Conservation (phyloP, 1,284 basidiomycete genomes). For the Trichosporon ovoides region DNA sequence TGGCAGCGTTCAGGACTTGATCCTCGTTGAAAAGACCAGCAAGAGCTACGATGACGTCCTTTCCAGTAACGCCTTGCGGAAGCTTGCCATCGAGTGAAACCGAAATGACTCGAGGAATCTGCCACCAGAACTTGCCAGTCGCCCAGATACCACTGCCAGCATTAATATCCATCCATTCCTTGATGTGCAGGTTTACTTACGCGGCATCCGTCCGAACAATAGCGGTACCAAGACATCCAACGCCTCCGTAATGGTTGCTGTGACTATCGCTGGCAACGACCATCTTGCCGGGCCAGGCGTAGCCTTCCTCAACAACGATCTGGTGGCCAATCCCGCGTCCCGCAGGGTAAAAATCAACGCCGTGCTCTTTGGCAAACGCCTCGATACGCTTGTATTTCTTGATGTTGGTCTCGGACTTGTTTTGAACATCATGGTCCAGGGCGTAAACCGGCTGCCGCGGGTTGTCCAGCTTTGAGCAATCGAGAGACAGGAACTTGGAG, state of each 20-base stretch:
- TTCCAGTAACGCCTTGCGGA: slow-evolving; percentile 87
- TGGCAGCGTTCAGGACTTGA: slow-evolving; percentile 95
- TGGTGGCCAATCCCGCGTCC: slow-evolving; percentile 98
- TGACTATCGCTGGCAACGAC: slow-evolving; percentile 96
- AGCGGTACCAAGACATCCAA: slow-evolving; percentile 93
- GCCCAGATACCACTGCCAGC: slow-evolving; percentile 81
- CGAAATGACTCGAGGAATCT: slow-evolving; percentile 92
- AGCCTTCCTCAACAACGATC: slow-evolving; percentile 90
- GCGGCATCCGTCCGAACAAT: slow-evolving; percentile 71
- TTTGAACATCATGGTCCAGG: slow-evolving; percentile 97
- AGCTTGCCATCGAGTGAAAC: slow-evolving; percentile 83
- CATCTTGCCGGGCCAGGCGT: slow-evolving; percentile 87
- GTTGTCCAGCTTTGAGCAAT: slow-evolving; percentile 78
- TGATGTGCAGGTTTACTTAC: slow-evolving; percentile 23
- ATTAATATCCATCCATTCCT: background rate
- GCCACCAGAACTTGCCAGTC: slow-evolving; percentile 99
- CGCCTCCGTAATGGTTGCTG: slow-evolving; percentile 93
- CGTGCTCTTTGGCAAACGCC: slow-evolving; percentile 77
- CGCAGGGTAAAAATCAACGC: slow-evolving; percentile 93
- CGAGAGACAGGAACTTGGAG: slow-evolving; percentile 92
- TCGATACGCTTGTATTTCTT: slow-evolving; percentile 92
- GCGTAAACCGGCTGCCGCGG: slow-evolving; percentile 80
- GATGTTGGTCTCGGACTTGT: slow-evolving; percentile 88
- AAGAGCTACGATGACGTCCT: slow-evolving; percentile 96
- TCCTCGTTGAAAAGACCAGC: slow-evolving; percentile 96